A percentile compares a stretch with the other conserved stretches of the same genome.
phyloP scores from a whole-genome alignment of 164 flowering plant species.

The grape (Vitis vinifera) region DNA sequence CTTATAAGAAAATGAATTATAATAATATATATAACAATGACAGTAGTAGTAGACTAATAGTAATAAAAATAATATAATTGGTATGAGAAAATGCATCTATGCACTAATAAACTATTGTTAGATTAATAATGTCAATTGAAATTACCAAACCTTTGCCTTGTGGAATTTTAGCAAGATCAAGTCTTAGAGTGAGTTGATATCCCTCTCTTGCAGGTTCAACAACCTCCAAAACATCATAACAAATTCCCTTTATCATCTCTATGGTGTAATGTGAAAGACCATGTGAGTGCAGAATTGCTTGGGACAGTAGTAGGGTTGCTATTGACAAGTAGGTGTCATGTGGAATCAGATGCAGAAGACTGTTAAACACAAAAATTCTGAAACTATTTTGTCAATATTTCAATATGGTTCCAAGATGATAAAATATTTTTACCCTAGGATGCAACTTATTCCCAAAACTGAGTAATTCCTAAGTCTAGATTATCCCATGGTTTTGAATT shows the following conservation, averaged over 20 bases:
- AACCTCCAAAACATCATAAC: constrained; percentile 47
- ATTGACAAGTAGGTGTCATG: constrained; percentile 56
- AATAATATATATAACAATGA: too few species aligned
- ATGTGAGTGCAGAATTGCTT: constrained; percentile 28
- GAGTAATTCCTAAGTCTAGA: neutral
- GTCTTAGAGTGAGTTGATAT: constrained; percentile 65
- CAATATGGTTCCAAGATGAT: neutral
- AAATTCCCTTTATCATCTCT: constrained; percentile 39
- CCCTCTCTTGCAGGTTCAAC: constrained; percentile 66
- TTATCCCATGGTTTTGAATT: too few species aligned
- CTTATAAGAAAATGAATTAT: too few species aligned
- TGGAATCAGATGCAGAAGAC: constrained; percentile 63
- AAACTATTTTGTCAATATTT: neutral
- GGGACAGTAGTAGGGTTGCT: constrained; percentile 52
- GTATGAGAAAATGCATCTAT: too few species aligned
- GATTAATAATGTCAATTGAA: neutral
- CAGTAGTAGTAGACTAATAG: too few species aligned
- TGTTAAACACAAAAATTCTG: constrained; percentile 21
- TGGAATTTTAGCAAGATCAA: constrained; percentile 55
- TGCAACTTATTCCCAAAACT: neutral
- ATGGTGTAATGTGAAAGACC: constrained; percentile 39
- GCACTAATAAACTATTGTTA: too few species aligned
- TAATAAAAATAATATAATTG: too few species aligned
- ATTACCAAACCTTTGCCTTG: constrained; percentile 48
- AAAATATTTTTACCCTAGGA: neutral